phyloP scores from a whole-genome alignment of 768 basidiomycete species.

The Bullera alba region DNA sequence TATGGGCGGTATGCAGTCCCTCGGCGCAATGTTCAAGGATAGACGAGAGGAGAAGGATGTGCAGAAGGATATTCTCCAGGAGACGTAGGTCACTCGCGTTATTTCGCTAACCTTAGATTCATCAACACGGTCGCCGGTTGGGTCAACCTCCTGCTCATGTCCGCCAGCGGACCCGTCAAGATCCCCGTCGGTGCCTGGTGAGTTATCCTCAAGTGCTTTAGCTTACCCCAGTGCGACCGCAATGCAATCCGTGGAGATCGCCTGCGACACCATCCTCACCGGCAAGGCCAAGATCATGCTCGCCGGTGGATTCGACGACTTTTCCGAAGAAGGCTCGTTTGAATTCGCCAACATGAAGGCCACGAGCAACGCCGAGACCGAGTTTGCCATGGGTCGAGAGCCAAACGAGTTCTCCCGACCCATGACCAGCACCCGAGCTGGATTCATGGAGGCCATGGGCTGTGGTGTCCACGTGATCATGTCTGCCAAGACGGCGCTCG shows the following conservation, averaged over 20 bases:
- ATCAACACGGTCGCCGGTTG: slow-evolving; percentile 99
- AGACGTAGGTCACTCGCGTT: slow-evolving; percentile 57
- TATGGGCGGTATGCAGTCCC: slow-evolving; percentile 89
- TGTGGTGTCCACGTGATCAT: slow-evolving; percentile 96
- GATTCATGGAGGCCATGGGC: slow-evolving; percentile 96
- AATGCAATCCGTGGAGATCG: slow-evolving; percentile 94
- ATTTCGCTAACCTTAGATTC: slow-evolving; percentile 55
- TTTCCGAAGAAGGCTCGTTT: slow-evolving; percentile 95
- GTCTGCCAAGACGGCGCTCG: slow-evolving; percentile 91
- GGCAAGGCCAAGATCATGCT: slow-evolving; percentile 99
- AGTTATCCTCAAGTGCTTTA: slow-evolving; percentile 27
- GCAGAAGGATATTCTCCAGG: slow-evolving; percentile 95
- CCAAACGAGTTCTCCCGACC: slow-evolving; percentile 98
- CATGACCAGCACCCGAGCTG: slow-evolving; percentile 88
- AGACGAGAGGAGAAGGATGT: slow-evolving; percentile 96
- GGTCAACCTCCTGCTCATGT: slow-evolving; percentile 89
- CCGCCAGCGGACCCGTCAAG: slow-evolving; percentile 95
- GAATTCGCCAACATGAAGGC: slow-evolving; percentile 99
- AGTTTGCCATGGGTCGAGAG: slow-evolving; percentile 98
- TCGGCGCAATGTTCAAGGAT: slow-evolving; percentile 98
- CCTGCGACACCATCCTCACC: slow-evolving; percentile 85
- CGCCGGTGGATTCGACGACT: slow-evolving; percentile 95
- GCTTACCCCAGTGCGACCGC: slow-evolving; percentile 69
- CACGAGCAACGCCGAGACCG: slow-evolving; percentile 91
- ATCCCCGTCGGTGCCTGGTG: slow-evolving; percentile 98